These are phyloP conservation scores for Rhodotorula sp. DNA, from an alignment of 1,284 basidiomycete species.

Conservation along the genomic window DNA sequence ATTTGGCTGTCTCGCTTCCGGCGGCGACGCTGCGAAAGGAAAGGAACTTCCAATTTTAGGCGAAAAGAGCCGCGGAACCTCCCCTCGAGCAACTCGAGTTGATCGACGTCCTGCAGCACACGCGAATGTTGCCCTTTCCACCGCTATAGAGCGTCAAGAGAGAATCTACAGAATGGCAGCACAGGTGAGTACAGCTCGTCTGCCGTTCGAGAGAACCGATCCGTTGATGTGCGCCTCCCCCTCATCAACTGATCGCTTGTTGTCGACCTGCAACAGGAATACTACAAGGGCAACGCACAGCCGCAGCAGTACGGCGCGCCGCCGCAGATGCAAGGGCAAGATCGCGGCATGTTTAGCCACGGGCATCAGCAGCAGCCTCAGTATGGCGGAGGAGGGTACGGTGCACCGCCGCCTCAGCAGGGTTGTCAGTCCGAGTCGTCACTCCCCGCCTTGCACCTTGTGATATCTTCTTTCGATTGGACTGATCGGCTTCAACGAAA, in stretches of 20 bases:
- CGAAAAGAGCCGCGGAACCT: background rate
- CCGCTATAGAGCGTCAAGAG: background rate
- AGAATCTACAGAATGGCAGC: slow-evolving; percentile 1
- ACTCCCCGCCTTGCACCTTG: background rate
- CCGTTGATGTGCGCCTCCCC: background rate
- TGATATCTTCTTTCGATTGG: background rate
- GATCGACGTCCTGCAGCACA: background rate
- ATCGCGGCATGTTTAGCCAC: slow-evolving; percentile 4
- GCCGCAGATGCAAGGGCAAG: slow-evolving; percentile 1
- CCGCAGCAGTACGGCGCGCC: background rate
- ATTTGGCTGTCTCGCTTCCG: too few relatives aligned
- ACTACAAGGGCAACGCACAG: slow-evolving; percentile 4
- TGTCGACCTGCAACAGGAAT: background rate
- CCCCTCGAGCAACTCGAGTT: background rate
- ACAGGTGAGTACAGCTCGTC: background rate
- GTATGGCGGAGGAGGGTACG: background rate
- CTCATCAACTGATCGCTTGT: background rate
- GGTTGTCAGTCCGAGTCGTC: background rate
- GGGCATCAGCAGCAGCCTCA: background rate
- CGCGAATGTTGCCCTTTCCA: too few relatives aligned
- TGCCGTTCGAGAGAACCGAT: too few relatives aligned
- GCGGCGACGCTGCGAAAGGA: too few relatives aligned
- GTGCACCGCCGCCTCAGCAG: background rate
- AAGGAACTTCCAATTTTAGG: too few relatives aligned
- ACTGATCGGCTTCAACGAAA: background rate